Evolutionary conservation across 768 basidiomycete species (phyloP), one percentile per base, ranked within the genome.

Genomic region (Auriculariales sp.): DNA sequence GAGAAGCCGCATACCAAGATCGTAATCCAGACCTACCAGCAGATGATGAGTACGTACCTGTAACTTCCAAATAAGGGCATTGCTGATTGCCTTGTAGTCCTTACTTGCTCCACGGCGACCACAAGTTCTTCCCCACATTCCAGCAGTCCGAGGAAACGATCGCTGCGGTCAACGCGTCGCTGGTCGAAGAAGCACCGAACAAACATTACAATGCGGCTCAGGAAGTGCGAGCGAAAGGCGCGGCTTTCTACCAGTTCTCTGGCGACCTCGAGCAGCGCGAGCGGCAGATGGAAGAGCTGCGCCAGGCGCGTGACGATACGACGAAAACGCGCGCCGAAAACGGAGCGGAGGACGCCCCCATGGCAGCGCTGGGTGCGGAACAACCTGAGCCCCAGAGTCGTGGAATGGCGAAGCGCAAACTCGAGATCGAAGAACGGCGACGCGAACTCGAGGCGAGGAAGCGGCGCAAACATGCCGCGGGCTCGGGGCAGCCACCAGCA

Each of bases 211-310:
- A 97, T 60, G 76, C 88, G 0, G 71, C 76, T 0, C 68, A 65
- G 47, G 94, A 99, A 65, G 80, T 85, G 17, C 85, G 95, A 14
- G 78, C 84, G 11, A 83, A 82, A 62, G 95, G 87, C 36, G 93
- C 94, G 1, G 92, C 78, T 1, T 89, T 85, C 65, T 95, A 94
- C 63, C 84, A 88, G 61, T 93, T 98, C 64, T 88, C 89, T 11
- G 74, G 62, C 2, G 90, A 95, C 56, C 88, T 91, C 58, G 84
- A 86, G 55, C 77, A 75, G 27, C 72, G 95, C 35, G 68, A 67
- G 54, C 67, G 69, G 46, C 82, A 97, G 62, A 87, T 93, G 89
- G 87, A 87, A 50, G 85, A 84, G 49, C 67, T 98, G 11, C 76
- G 73, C 51, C 61, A 66, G 3, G 73, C 72, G 2, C 71, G 89